These are phyloP conservation scores for Leccinum disarticulatum DNA, from an alignment of 768 basidiomycete species.

Conservation along the genomic window DNA sequence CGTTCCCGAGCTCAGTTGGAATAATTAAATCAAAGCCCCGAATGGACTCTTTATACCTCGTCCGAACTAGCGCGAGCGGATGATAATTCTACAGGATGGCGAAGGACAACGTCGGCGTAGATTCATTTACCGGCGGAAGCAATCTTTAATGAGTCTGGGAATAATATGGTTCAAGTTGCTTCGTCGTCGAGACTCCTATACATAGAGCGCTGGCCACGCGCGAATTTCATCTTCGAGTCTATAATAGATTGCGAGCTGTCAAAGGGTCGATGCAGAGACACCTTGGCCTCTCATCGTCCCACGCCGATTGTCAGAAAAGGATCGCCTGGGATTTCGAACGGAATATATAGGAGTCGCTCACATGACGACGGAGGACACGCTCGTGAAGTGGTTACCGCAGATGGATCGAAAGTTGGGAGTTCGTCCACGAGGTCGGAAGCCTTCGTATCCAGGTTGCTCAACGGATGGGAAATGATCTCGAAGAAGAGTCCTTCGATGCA, in stretches of 20 bases:
- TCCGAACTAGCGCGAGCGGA: neutral
- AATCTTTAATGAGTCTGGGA: constrained; percentile 16
- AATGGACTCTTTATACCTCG: neutral
- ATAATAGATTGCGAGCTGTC: neutral
- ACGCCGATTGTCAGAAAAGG: constrained; percentile 1
- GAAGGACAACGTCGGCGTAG: neutral
- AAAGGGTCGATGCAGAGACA: neutral
- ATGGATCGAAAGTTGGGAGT: neutral
- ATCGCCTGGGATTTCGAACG: neutral
- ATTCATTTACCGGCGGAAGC: neutral
- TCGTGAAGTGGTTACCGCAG: neutral
- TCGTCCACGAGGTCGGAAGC: neutral
- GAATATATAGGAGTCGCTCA: neutral
- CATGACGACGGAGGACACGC: neutral
- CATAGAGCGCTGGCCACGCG: neutral
- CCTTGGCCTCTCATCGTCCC: neutral
- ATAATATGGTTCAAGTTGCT: constrained; percentile 1
- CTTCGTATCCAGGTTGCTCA: constrained; percentile 1
- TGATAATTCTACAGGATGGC: neutral
- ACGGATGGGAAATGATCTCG: constrained; percentile 11
- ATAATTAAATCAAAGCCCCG: neutral
- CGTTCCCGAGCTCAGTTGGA: neutral
- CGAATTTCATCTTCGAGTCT: constrained; percentile 8
- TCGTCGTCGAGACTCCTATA: constrained; percentile 5
- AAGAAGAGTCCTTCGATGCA: neutral